Percentiles rank a stretch among this genome's conserved stretches.
phyloP scores from a whole-genome alignment of 805 yeast species.

The Ogataea haglerorum region DNA sequence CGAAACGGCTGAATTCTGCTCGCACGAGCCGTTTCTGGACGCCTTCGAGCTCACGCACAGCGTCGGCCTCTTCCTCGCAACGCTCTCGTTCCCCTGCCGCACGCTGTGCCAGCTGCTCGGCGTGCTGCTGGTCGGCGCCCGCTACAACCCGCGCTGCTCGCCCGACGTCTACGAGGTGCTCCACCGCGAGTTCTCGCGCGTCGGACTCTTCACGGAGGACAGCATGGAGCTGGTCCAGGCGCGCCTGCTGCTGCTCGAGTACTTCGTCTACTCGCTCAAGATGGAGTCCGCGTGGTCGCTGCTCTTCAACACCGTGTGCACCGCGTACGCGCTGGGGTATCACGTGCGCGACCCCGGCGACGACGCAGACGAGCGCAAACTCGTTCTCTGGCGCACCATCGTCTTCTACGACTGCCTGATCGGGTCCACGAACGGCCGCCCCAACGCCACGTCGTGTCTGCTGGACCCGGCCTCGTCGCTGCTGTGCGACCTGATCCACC shows the following conservation, averaged over 20 bases:
- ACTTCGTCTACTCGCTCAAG: conserved; percentile 2
- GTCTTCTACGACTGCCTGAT: conserved; percentile 7
- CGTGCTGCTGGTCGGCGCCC: conserved; percentile 3
- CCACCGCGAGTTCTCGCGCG: conserved; percentile 2
- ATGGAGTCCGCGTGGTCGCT: conserved; percentile 8
- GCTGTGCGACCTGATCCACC: neutral
- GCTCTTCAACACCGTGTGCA: conserved; percentile 6
- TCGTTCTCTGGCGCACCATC: conserved; percentile 4
- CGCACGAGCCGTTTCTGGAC: conserved; percentile 1
- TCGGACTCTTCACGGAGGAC: conserved; percentile 3
- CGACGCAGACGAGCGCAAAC: neutral
- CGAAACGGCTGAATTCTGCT: neutral
- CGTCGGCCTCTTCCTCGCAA: neutral
- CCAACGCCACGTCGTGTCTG: conserved; percentile 4
- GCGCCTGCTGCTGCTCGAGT: conserved; percentile 7
- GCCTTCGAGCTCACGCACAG: neutral
- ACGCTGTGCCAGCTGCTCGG: conserved; percentile 3
- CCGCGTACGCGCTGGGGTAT: conserved; percentile 3
- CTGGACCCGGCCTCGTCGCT: neutral
- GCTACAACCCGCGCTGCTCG: neutral
- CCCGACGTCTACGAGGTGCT: neutral
- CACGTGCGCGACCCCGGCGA: neutral
- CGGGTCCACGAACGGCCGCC: conserved; percentile 8
- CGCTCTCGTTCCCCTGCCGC: conserved; percentile 2
- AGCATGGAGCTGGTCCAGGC: conserved; percentile 7